phyloP scores from a whole-genome alignment of 176 grass and related monocot genomes.

The Lolium multiflorum region DNA sequence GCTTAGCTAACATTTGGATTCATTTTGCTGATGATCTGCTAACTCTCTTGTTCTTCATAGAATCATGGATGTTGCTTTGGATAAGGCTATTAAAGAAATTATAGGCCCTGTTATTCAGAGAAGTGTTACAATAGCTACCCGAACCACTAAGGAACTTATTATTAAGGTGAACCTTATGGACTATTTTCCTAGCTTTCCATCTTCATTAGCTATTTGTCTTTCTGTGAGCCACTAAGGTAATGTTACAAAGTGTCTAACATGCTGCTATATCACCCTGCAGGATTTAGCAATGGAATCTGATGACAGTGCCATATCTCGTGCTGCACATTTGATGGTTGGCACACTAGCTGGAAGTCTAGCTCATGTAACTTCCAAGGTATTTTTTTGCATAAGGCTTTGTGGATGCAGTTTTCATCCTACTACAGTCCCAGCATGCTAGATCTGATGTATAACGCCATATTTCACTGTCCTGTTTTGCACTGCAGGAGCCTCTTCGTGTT shows the following conservation, averaged over 20 bases:
- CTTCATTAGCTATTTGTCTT: constrained; percentile 21
- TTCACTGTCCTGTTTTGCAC: constrained; percentile 26
- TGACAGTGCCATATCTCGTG: constrained; percentile 70
- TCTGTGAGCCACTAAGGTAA: neutral
- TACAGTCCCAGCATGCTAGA: constrained; percentile 29
- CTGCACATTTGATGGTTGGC: constrained; percentile 94
- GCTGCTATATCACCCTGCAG: constrained; percentile 45
- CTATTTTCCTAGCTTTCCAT: neutral
- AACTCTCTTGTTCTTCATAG: constrained; percentile 47
- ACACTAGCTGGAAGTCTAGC: constrained; percentile 97
- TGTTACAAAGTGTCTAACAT: constrained; percentile 26
- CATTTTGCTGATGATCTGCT: constrained; percentile 37
- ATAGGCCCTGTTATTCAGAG: constrained; percentile 94
- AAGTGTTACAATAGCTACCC: constrained; percentile 96
- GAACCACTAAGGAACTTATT: constrained; percentile 96
- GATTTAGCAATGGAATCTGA: constrained; percentile 93
- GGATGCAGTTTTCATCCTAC: neutral
- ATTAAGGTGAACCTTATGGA: constrained; percentile 61
- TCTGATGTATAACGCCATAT: constrained; percentile 15
- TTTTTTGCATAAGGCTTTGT: constrained; percentile 18
- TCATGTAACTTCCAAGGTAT: constrained; percentile 98
- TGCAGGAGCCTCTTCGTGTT: constrained; percentile 91
- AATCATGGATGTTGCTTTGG: constrained; percentile 92
- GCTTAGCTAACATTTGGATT: constrained; percentile 8
- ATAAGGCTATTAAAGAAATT: constrained; percentile 93